Percentiles rank a stretch among this genome's conserved stretches.
These are phyloP conservation scores for Umbelopsis vinacea DNA, from an alignment of 192 early-diverging fungal genomes.

Conservation along the genomic window DNA sequence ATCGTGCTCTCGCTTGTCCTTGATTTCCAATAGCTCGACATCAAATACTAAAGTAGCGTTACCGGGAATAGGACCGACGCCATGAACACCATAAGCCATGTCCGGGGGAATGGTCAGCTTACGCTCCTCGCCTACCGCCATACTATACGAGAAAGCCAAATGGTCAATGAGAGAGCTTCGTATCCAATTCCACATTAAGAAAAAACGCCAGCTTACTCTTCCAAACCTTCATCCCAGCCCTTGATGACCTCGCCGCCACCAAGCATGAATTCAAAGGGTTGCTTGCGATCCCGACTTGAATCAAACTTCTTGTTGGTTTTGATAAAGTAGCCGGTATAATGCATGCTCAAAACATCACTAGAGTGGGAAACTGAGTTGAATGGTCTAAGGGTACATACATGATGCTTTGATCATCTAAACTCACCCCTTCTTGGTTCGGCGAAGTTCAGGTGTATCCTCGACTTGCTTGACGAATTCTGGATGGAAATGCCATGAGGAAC, in stretches of 20 bases:
- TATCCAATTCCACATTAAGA: neutral
- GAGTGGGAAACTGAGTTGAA: no score
- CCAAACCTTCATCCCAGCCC: slow-evolving; percentile 75
- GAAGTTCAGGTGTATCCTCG: slow-evolving; percentile 10
- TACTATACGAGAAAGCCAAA: slow-evolving; percentile 23
- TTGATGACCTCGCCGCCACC: slow-evolving; percentile 82
- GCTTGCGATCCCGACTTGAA: slow-evolving; percentile 67
- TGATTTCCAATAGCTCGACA: slow-evolving; percentile 59
- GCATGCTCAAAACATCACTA: slow-evolving; percentile 23
- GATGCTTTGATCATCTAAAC: neutral
- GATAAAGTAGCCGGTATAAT: slow-evolving; percentile 33
- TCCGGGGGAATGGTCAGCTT: slow-evolving; percentile 56
- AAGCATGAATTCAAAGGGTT: slow-evolving; percentile 78
- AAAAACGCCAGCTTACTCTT: neutral
- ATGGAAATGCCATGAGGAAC: neutral
- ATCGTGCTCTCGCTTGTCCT: slow-evolving; percentile 14
- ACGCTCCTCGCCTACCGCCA: slow-evolving; percentile 63
- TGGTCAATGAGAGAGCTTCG: neutral
- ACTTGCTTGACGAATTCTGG: slow-evolving; percentile 10
- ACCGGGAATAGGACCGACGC: slow-evolving; percentile 30
- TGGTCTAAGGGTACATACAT: no score
- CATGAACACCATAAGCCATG: slow-evolving; percentile 55
- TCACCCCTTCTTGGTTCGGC: slow-evolving; percentile 7
- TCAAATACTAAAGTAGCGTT: slow-evolving; percentile 63
- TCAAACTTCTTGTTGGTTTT: slow-evolving; percentile 71